These are phyloP conservation scores for Wolfiporia cocos DNA, from an alignment of 1,284 basidiomycete species.

Conservation along the genomic window DNA sequence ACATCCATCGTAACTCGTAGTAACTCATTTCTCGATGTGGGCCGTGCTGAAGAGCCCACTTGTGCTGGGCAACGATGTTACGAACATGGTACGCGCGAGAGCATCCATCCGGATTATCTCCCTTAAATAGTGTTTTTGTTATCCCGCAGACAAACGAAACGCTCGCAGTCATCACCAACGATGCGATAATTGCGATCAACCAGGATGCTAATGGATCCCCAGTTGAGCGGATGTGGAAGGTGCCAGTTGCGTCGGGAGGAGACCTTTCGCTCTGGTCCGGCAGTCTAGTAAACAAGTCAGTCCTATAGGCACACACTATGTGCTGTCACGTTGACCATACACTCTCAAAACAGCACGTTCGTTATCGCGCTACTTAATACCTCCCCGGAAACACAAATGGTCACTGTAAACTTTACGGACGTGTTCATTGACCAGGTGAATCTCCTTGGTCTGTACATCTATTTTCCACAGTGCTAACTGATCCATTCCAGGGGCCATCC, in stretches of 20 bases:
- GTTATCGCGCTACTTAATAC: conserved; percentile 34
- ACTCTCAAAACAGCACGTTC: conserved; percentile 22
- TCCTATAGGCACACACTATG: not conserved
- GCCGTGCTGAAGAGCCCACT: conserved; percentile 36
- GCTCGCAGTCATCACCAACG: conserved; percentile 29
- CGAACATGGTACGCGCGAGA: conserved; percentile 24
- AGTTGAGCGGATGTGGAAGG: conserved; percentile 28
- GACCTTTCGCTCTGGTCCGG: conserved; percentile 28
- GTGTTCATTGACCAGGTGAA: conserved; percentile 29
- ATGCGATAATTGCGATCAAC: conserved; percentile 29
- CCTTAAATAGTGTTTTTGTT: not conserved
- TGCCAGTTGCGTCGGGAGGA: conserved; percentile 20
- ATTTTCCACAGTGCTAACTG: not conserved
- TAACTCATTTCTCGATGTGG: conserved; percentile 40
- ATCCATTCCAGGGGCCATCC: conserved; percentile 16
- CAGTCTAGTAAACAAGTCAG: conserved; percentile 25
- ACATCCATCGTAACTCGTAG: no score
- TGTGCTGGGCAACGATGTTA: conserved; percentile 35
- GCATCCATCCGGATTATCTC: not conserved
- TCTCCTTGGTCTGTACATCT: conserved; percentile 1
- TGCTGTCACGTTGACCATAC: not conserved
- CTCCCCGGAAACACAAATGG: conserved; percentile 25
- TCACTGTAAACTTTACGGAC: conserved; percentile 28
- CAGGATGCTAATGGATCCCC: conserved; percentile 26
- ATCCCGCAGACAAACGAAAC: conserved; percentile 26